Evolutionary conservation across 495 filamentous ascomycete genomes (phyloP).

Genomic region (Pseudoneurospora amorphoporcata): DNA sequence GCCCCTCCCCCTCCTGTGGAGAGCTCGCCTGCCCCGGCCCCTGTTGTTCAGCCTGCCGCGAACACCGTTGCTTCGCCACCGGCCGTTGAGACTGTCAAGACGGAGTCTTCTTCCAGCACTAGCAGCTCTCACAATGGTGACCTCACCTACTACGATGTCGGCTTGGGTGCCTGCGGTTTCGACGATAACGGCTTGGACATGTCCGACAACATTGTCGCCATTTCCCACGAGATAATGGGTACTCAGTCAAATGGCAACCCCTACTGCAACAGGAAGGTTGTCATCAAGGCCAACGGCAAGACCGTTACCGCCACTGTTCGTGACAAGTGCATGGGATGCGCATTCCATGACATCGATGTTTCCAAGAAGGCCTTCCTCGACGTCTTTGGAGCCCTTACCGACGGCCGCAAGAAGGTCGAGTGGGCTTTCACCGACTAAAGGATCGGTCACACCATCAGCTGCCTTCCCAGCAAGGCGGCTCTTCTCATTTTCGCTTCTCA

Average conservation of each 20-base stretch:
- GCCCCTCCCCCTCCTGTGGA: constrained; percentile 1
- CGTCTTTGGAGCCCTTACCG: constrained; percentile 29
- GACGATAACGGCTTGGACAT: constrained; percentile 30
- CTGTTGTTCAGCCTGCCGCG: constrained; percentile 3
- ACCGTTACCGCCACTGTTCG: constrained; percentile 45
- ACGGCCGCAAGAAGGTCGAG: constrained; percentile 23
- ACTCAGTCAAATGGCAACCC: constrained; percentile 42
- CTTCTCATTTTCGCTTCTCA: not conserved
- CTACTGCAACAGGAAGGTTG: constrained; percentile 58
- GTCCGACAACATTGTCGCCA: constrained; percentile 33
- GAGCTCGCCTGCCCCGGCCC: not conserved
- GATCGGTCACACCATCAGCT: not conserved
- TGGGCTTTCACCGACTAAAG: constrained; percentile 34
- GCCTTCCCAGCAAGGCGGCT: not conserved
- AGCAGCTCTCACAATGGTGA: constrained; percentile 23
- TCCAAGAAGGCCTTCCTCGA: constrained; percentile 34
- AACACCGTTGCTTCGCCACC: constrained; percentile 6
- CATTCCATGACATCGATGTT: constrained; percentile 33
- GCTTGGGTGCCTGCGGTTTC: constrained; percentile 36
- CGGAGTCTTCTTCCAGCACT: not conserved
- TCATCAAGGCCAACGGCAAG: constrained; percentile 46
- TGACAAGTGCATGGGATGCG: constrained; percentile 71
- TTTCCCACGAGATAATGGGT: constrained; percentile 31
- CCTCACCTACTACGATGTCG: constrained; percentile 37
- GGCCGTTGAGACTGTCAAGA: constrained; percentile 6